Evolutionary conservation across 257 asterid genomes (phyloP).

Genomic region (Solanum chiquidenum): DNA sequence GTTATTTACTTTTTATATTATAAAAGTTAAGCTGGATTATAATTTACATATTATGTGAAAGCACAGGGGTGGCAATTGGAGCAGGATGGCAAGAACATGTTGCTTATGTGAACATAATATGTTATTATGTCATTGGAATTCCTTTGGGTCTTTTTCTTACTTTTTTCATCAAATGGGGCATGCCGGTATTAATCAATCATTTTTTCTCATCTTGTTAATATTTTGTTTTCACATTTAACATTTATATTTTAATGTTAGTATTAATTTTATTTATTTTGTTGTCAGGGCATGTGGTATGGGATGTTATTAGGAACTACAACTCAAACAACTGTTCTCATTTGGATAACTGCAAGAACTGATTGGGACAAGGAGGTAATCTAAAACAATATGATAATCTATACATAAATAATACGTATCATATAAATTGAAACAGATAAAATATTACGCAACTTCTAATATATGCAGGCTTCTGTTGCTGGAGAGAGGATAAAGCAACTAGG

Average conservation of each 20-base stretch:
- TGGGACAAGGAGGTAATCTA: conserved; percentile 2
- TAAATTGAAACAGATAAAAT: no score
- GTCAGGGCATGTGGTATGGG: conserved; percentile 10
- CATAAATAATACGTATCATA: no score
- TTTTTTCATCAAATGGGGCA: background rate
- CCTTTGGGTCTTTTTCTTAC: conserved; percentile 3
- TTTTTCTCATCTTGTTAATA: background rate
- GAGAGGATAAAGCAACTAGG: background rate
- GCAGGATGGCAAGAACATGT: conserved; percentile 13
- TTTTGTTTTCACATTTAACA: background rate
- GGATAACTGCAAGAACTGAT: background rate
- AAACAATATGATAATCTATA: no score
- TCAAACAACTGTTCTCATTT: background rate
- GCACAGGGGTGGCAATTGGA: conserved; percentile 11
- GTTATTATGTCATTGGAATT: conserved; percentile 4
- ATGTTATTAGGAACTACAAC: background rate
- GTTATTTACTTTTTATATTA: no score
- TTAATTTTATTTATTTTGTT: no score
- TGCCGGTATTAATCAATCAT: background rate
- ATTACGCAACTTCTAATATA: no score
- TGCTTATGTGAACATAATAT: conserved; percentile 1
- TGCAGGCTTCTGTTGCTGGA: conserved; percentile 2
- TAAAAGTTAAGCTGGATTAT: no score
- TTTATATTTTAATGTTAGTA: no score
- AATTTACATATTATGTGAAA: background rate